Percentiles rank a stretch among this genome's conserved stretches.
Conservation (phyloP, 2,329 filamentous ascomycete genomes). For the Penicillium olsonii region DNA sequence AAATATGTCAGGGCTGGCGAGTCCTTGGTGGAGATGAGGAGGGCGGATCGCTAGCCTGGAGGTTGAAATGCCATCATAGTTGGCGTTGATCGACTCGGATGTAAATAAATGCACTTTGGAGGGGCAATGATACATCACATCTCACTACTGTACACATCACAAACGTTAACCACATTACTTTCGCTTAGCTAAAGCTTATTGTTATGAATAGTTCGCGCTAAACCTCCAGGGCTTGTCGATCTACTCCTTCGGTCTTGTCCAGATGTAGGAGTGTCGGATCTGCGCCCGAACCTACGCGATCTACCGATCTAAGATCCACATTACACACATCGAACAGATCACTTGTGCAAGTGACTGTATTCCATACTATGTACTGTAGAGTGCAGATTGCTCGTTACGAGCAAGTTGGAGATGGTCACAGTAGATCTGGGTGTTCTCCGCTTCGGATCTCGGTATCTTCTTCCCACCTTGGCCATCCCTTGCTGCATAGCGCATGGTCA, state of each 20-base stretch:
- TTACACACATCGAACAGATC: not conserved
- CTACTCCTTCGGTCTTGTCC: not conserved
- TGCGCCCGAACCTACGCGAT: not conserved
- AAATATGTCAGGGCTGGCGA: constrained; percentile 35
- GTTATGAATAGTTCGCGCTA: not conserved
- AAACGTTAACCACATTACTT: not conserved
- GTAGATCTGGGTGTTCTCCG: not conserved
- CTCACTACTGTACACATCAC: not conserved
- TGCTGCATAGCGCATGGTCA: constrained; percentile 15
- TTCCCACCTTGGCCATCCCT: constrained; percentile 10
- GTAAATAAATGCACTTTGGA: too few species aligned
- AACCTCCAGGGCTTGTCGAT: not conserved
- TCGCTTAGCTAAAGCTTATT: not conserved
- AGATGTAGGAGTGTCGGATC: too few species aligned
- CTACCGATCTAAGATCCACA: not conserved
- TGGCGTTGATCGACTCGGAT: too few species aligned
- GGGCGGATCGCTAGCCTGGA: constrained; percentile 2
- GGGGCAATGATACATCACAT: constrained; percentile 1
- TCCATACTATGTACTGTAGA: too few species aligned
- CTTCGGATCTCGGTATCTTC: constrained; percentile 5
- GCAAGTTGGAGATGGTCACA: not conserved
- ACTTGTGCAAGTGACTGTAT: not conserved
- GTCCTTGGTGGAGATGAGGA: constrained; percentile 40
- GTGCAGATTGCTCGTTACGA: too few species aligned
- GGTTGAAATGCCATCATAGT: not conserved